A percentile compares a stretch with the other conserved stretches of the same genome.
These are phyloP conservation scores for Poteriospumella lacustris DNA, from an alignment of 108 stramenopile species.

Conservation along the genomic window DNA sequence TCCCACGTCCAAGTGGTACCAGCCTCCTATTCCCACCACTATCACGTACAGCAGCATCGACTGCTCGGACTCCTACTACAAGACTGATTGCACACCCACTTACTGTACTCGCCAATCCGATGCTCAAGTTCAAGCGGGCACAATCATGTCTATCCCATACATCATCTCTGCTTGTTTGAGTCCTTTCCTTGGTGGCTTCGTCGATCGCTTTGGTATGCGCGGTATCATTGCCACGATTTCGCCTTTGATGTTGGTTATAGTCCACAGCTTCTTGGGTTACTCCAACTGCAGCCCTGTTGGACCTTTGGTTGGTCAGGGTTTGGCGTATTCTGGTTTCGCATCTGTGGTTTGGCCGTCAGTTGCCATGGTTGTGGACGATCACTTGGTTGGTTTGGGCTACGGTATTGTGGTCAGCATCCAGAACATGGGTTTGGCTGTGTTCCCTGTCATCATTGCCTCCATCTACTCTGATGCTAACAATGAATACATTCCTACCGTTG, in stretches of 20 bases:
- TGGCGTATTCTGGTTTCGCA: conserved; percentile 59
- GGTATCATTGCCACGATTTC: conserved; percentile 52
- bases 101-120: conserved; percentile 53
- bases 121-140: conserved; percentile 37
- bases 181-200: conserved; percentile 55
- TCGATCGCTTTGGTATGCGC: conserved; percentile 58
- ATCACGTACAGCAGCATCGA: conserved; percentile 34
- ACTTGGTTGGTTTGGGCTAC: conserved; percentile 55
- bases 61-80: conserved; percentile 55
- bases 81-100: conserved; percentile 42
- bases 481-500: conserved; percentile 58
- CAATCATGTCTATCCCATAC: conserved; percentile 59
- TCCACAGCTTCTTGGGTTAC: conserved; percentile 50
- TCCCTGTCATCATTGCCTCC: conserved; percentile 51
- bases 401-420: conserved; percentile 61
- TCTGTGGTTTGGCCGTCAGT: conserved; percentile 67
- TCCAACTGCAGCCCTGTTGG: conserved; percentile 37
- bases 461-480: conserved; percentile 35
- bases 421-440: conserved; percentile 59
- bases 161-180: conserved; percentile 50
- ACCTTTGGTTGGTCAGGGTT: conserved; percentile 57
- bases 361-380: conserved; percentile 52
- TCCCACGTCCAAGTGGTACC: conserved; percentile 12
- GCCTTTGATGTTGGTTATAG: conserved; percentile 39
- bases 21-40: conserved; percentile 29